phyloP scores from a whole-genome alignment of 2,329 filamentous ascomycete genomes.

The Fusarium sororula region DNA sequence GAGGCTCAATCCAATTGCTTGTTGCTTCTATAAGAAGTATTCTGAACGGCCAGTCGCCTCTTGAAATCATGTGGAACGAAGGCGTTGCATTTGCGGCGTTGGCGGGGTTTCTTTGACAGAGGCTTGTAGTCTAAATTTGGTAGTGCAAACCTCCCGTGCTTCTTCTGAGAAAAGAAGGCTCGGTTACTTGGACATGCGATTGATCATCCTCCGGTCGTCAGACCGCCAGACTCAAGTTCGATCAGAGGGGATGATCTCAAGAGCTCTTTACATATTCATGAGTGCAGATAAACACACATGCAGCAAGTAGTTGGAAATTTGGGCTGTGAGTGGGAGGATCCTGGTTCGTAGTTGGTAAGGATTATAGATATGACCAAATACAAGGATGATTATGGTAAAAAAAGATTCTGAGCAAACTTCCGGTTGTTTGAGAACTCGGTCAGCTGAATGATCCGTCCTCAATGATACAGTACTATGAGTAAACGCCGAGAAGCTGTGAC shows the following conservation, averaged over 20 bases:
- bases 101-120: constrained; percentile 10
- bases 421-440: constrained; percentile 24
- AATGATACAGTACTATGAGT: background rate
- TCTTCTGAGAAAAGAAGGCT: background rate
- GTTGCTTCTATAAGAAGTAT: background rate
- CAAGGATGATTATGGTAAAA: constrained; percentile 1
- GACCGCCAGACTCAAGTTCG: constrained; percentile 28
- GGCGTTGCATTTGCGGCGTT: constrained; percentile 25
- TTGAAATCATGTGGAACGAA: constrained; percentile 26
- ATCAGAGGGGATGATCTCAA: constrained; percentile 25
- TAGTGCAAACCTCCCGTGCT: constrained; percentile 1
- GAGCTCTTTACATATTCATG: background rate
- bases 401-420: constrained; percentile 5
- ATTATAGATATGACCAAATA: background rate
- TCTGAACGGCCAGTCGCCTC: constrained; percentile 8
- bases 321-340: background rate
- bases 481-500: constrained; percentile 15
- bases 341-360: background rate
- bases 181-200: background rate
- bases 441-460: constrained; percentile 12
- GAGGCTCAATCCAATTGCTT: background rate
- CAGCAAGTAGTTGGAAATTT: background rate
- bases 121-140: background rate
- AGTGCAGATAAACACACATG: background rate
- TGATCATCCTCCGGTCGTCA: constrained; percentile 25